phyloP scores from a whole-genome alignment of 2,329 filamentous ascomycete species.

The Pestalotiopsis sp. region DNA sequence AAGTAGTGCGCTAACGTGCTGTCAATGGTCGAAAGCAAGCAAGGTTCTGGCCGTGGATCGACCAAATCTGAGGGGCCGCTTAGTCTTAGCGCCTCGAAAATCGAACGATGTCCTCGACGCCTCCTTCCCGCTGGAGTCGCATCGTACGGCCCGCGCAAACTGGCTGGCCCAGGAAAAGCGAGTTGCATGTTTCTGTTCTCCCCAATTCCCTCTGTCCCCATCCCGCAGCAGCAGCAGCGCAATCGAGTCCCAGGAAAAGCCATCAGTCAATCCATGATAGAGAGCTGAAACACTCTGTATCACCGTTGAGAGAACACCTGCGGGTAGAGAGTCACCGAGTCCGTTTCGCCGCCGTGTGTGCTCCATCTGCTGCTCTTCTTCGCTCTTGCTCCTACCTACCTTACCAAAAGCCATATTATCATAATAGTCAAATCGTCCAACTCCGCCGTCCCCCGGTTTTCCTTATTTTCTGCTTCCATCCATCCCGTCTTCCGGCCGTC shows the following conservation, averaged over 20 bases:
- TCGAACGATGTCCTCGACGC: constrained; percentile 11
- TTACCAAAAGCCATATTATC: background rate
- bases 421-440: background rate
- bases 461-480: background rate
- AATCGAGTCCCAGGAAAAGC: background rate
- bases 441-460: background rate
- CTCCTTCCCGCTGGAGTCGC: constrained; percentile 9
- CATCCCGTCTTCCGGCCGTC: background rate
- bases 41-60: constrained; percentile 6
- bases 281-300: constrained; percentile 1
- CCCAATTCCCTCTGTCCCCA: background rate
- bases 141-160: constrained; percentile 5
- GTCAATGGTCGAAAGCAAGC: constrained; percentile 1
- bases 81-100: constrained; percentile 10
- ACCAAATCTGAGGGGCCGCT: constrained; percentile 10
- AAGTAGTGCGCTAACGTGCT: constrained; percentile 4
- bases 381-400: background rate
- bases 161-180: background rate
- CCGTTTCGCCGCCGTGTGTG: too few species aligned
- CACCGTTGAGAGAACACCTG: background rate
- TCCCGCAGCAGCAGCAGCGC: background rate
- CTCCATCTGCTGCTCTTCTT: background rate
- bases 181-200: background rate
- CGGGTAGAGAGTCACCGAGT: background rate
- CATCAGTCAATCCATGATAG: background rate